Evolutionary conservation across 1,284 basidiomycete species (phyloP).

Genomic region (Cutaneotrichosporon dermatis): DNA sequence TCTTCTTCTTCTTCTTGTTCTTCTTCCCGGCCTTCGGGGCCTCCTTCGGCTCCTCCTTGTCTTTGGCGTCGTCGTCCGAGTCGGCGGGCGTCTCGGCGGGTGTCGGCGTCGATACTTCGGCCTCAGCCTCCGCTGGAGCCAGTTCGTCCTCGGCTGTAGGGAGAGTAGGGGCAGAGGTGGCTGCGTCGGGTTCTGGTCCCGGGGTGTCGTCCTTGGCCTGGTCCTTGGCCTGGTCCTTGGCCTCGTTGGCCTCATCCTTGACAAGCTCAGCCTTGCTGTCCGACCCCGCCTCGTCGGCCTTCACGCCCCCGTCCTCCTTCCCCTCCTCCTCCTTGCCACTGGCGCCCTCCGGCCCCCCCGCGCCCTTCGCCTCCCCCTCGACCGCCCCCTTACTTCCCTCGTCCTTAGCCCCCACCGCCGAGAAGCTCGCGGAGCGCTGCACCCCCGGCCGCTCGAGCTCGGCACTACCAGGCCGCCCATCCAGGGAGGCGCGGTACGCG

Average conservation of each 20-base stretch:
- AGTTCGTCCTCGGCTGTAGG: background rate
- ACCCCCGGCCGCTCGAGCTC: constrained; percentile 3
- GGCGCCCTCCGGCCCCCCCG: background rate
- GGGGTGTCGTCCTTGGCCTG: background rate
- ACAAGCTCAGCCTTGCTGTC: too few relatives aligned
- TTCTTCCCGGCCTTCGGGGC: background rate
- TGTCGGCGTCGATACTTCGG: background rate
- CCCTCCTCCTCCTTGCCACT: background rate
- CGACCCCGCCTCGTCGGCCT: background rate
- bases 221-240: background rate
- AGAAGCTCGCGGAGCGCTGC: background rate
- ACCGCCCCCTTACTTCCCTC: background rate
- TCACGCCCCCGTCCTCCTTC: background rate
- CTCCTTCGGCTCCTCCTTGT: too few relatives aligned
- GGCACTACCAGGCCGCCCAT: background rate
- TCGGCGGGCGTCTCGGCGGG: background rate
- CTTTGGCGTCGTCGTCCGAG: background rate
- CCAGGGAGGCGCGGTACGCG: constrained; percentile 17
- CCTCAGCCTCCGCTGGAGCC: background rate
- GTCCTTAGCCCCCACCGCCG: background rate
- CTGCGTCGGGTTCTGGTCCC: background rate
- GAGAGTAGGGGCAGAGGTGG: background rate
- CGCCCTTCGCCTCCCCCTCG: background rate
- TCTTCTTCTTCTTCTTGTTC: constrained; percentile 2
- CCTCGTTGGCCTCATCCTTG: background rate